Conservation (phyloP, 2,329 filamentous ascomycete species). For the Penicillium sp. region DNA sequence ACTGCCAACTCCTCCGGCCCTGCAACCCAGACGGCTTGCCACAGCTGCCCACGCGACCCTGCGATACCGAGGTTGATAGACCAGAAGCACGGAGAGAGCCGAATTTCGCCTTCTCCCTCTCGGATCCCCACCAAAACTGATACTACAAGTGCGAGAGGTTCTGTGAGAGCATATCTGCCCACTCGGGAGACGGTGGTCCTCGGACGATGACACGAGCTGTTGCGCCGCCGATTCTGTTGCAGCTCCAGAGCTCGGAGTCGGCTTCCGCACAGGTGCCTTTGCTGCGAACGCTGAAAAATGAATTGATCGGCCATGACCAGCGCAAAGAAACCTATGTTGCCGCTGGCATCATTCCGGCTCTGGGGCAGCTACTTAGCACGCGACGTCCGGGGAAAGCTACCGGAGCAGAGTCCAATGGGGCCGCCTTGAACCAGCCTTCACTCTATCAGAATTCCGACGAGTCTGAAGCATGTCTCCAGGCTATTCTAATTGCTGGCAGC, state of each 20-base stretch:
- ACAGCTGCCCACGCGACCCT: conserved; percentile 13
- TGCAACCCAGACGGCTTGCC: conserved; percentile 11
- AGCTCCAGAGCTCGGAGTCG: conserved; percentile 61
- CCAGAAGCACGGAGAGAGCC: not conserved
- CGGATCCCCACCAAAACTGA: not conserved
- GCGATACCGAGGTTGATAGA: not conserved
- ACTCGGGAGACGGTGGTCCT: conserved; percentile 39
- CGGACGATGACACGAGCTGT: conserved; percentile 62
- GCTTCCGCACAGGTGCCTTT: conserved; percentile 56
- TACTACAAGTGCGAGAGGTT: conserved; percentile 6
- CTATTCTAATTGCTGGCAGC: conserved; percentile 82
- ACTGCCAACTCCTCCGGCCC: conserved; percentile 7
- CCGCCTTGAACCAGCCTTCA: conserved; percentile 30
- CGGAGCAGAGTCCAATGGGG: conserved; percentile 38
- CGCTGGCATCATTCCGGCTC: conserved; percentile 66
- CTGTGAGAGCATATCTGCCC: conserved; percentile 22
- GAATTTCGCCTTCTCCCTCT: not conserved
- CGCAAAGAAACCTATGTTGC: conserved; percentile 81
- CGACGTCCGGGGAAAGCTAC: conserved; percentile 46
- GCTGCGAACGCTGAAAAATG: conserved; percentile 81
- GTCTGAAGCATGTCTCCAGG: conserved; percentile 74
- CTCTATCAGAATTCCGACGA: conserved; percentile 61
- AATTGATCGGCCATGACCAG: conserved; percentile 84
- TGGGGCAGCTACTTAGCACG: conserved; percentile 57
- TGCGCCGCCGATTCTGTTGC: conserved; percentile 61